Evolutionary conservation across 164 flowering plant genomes (phyloP).

Genomic region (Liquidambar formosana): DNA sequence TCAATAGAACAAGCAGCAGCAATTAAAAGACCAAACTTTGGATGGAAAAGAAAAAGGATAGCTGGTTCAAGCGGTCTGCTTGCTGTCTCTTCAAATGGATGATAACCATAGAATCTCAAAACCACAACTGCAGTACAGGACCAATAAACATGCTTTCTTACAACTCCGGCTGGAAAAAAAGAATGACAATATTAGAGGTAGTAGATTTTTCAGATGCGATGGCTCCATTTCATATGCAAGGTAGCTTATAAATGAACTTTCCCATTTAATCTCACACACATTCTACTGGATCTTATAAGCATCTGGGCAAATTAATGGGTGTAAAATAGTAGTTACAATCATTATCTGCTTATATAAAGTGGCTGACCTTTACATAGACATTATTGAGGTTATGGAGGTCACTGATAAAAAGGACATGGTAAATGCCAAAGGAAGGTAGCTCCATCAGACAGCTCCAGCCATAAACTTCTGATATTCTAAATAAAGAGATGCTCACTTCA

Average conservation of each 20-base stretch:
- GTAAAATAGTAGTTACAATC: not conserved
- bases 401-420: no score
- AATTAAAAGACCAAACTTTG: not conserved
- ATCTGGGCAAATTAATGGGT: not conserved
- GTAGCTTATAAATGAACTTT: not conserved
- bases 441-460: not conserved
- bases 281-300: not conserved
- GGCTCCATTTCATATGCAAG: not conserved
- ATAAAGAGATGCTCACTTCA: not conserved
- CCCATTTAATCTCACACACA: not conserved
- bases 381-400: no score
- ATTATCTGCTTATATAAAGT: not conserved
- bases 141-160: not conserved
- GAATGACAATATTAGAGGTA: not conserved
- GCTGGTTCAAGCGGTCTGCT: not conserved
- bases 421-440: not conserved
- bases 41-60: not conserved
- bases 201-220: no score
- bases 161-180: not conserved
- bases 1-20: no score
- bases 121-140: not conserved
- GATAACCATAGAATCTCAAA: not conserved
- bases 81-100: not conserved
- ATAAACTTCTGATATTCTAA: not conserved
- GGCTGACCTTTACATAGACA: not conserved